Base-by-base conservation (phyloP, 2,329 filamentous ascomycete species). In the Claviceps monticola region DNA sequence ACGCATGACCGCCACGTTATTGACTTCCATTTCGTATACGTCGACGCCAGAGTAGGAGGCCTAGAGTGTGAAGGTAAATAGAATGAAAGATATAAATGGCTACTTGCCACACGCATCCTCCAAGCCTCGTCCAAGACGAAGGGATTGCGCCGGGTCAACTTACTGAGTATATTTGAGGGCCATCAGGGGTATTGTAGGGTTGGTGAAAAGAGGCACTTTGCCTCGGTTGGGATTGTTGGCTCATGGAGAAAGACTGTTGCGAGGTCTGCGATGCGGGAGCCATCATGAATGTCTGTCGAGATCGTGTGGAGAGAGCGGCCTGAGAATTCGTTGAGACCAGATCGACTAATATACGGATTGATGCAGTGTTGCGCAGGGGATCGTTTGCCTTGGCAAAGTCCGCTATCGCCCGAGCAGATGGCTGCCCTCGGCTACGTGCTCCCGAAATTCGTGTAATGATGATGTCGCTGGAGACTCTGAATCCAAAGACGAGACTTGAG, bases 1-100 rank as follows among this genome's bases (percentile, higher is more conserved):
- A 66, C 93, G 88, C 93, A 98, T 98, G 49, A 97, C 90, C 23
- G 89, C 88, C 57, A 98, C 76, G 46, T 80, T 81, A 65, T 95
- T 94, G 55, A 97, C 86, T 66, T 96, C 90, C 89, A 97, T 96
- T 69, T 98, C 93, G 72, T 97, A 98, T 16, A 98, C 93, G 55
- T 91, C 84, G 46, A 97, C 88, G 58, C 90, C 89, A 7, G 91
- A 97, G 67, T 97, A 97, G 42, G 94, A 86, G 55, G 91, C 91
- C 78, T 80, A 9, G 7, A 34, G 29, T 11, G 29, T 34, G 29
- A 34, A 11, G 29, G 9, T 34, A 11, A 34, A 9, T 34, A 34
- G 7, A 38, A 26, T 14, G 8, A 14, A 29, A n/a, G 19, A 41
- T 21, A 38, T 13, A 26, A 14, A 42, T 43, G 29, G 36, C 49